Conservation (phyloP, 2,329 filamentous ascomycete genomes). For the Ascochyta rabiei region DNA sequence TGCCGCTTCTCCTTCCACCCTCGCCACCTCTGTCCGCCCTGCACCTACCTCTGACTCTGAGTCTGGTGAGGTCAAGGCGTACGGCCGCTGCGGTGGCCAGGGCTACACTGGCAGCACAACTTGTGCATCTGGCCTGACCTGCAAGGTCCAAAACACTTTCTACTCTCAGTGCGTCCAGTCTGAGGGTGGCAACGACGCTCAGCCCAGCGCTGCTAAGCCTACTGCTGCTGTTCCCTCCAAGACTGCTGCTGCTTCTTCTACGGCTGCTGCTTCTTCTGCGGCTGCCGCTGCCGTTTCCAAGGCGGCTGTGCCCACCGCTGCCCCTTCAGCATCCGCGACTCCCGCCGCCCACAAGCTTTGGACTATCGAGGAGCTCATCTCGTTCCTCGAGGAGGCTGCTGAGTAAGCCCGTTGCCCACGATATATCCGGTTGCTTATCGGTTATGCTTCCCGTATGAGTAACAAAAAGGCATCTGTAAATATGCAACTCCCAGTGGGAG, state of each 20-base stretch:
- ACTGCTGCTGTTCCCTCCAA: constrained; percentile 1
- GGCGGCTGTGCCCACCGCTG: neutral
- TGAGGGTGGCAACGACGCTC: constrained; percentile 16
- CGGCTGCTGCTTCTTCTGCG: constrained; percentile 1
- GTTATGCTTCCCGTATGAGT: constrained; percentile 10
- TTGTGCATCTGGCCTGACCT: constrained; percentile 50
- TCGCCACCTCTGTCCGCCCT: constrained; percentile 31
- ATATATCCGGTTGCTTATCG: neutral
- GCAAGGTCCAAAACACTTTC: constrained; percentile 51
- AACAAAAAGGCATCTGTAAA: constrained; percentile 16
- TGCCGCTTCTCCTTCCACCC: constrained; percentile 19
- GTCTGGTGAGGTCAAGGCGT: constrained; percentile 27
- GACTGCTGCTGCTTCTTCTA: neutral
- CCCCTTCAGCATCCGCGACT: constrained; percentile 5
- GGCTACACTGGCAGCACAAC: constrained; percentile 47
- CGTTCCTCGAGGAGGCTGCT: constrained; percentile 14
- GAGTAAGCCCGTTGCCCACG: constrained; percentile 3
- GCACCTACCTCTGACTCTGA: constrained; percentile 23
- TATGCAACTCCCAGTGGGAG: constrained; percentile 17
- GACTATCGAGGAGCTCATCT: constrained; percentile 15
- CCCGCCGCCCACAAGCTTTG: constrained; percentile 16
- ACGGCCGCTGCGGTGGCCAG: constrained; percentile 53
- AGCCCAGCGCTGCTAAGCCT: constrained; percentile 17
- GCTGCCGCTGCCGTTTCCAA: neutral
- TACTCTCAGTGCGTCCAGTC: constrained; percentile 53